phyloP scores from a whole-genome alignment of 495 filamentous ascomycete species.

The Hyaloscypha bicolor region DNA sequence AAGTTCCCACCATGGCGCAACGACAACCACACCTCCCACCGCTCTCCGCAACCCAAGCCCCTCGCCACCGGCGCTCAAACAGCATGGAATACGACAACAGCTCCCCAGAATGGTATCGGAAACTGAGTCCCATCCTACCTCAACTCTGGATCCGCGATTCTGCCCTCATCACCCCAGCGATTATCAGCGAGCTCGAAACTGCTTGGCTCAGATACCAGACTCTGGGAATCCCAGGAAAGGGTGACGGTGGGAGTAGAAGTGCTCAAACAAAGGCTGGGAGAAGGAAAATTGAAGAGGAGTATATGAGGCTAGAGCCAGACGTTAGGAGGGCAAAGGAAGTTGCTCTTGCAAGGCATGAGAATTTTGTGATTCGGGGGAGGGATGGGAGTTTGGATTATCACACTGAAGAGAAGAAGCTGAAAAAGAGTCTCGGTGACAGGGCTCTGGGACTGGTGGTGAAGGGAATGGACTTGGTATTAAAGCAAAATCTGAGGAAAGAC shows the following conservation, averaged over 20 bases:
- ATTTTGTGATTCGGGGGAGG: constrained; percentile 13
- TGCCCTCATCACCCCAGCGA: not conserved
- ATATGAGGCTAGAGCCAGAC: not conserved
- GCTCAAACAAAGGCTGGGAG: constrained; percentile 2
- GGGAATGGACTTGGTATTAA: not conserved
- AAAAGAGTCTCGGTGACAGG: not conserved
- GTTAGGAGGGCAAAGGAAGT: constrained; percentile 22
- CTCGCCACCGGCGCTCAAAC: constrained; percentile 6
- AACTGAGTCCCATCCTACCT: constrained; percentile 7
- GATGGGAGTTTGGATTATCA: constrained; percentile 24
- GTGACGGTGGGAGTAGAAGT: not conserved
- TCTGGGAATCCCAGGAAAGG: constrained; percentile 10
- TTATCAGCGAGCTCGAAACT: constrained; percentile 10
- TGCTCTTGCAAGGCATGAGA: constrained; percentile 15
- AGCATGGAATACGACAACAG: constrained; percentile 8
- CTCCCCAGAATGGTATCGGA: constrained; percentile 10
- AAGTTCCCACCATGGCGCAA: too few species aligned
- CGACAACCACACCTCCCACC: constrained; percentile 7
- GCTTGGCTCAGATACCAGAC: constrained; percentile 12
- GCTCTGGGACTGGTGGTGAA: not conserved
- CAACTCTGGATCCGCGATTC: constrained; percentile 21
- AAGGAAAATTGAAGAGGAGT: constrained; percentile 13
- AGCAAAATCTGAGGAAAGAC: not conserved
- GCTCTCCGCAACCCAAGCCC: constrained; percentile 2
- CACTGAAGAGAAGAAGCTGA: not conserved